Evolutionary conservation across 805 yeast species (phyloP).

Genomic region (Kazachstania taianensis): DNA sequence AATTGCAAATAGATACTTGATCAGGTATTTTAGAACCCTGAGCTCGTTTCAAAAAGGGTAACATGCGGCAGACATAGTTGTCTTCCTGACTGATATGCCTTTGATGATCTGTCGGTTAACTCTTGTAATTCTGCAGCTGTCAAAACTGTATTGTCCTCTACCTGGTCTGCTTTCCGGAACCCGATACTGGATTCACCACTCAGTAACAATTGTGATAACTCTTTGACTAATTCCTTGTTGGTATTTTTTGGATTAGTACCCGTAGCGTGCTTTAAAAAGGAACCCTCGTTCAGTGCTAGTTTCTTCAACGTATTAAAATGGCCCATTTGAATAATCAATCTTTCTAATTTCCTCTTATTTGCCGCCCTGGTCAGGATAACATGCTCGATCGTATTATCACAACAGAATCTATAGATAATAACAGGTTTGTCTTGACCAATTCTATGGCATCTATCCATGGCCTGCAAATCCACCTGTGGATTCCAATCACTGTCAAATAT

Average conservation of each 20-base stretch:
- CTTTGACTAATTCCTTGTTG: conserved; percentile 30
- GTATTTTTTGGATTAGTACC: conserved; percentile 15
- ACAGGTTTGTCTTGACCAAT: conserved; percentile 87
- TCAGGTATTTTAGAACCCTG: too few species aligned
- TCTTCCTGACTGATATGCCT: conserved; percentile 31
- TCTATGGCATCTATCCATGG: conserved; percentile 91
- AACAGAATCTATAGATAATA: conserved; percentile 65
- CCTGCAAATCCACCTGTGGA: conserved; percentile 93
- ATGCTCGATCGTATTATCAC: conserved; percentile 76
- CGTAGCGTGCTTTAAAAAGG: conserved; percentile 15
- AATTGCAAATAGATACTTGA: too few species aligned
- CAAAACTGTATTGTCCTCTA: conserved; percentile 21
- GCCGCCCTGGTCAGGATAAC: conserved; percentile 69
- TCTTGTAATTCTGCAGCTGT: conserved; percentile 38
- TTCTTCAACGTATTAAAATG: conserved; percentile 37
- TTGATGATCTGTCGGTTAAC: conserved; percentile 38
- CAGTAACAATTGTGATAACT: conserved; percentile 33
- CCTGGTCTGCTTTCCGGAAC: conserved; percentile 19
- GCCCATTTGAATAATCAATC: conserved; percentile 62
- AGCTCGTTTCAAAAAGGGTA: conserved; percentile 32
- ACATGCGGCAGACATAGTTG: conserved; percentile 28
- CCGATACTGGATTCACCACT: conserved; percentile 33
- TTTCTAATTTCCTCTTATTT: conserved; percentile 69
- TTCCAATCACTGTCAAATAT: conserved; percentile 94
- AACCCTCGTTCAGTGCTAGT: conserved; percentile 27